These are phyloP conservation scores for Hippophae gyantsensis DNA, from an alignment of 306 rosid species.

Conservation along the genomic window DNA sequence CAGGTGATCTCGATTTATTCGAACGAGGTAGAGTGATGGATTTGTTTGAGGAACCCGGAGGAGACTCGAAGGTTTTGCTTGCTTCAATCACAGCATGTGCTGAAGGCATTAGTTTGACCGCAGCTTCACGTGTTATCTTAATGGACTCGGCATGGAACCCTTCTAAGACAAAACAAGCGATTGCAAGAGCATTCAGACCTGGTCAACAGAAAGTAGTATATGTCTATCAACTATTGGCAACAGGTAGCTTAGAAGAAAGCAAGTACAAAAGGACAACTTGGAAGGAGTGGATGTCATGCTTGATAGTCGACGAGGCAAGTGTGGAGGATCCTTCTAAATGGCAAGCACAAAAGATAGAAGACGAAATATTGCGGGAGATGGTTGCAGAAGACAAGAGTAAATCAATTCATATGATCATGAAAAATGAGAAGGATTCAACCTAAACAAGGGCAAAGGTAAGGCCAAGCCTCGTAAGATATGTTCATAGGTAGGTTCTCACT, in stretches of 20 bases:
- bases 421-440: slow-evolving; percentile 88
- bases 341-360: slow-evolving; percentile 91
- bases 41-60: slow-evolving; percentile 68
- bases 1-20: slow-evolving; percentile 81
- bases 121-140: slow-evolving; percentile 84
- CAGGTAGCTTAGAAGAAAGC: slow-evolving; percentile 81
- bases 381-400: slow-evolving; percentile 69
- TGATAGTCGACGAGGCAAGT: slow-evolving; percentile 86
- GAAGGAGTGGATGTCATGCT: slow-evolving; percentile 95
- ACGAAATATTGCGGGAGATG: slow-evolving; percentile 73
- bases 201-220: slow-evolving; percentile 82
- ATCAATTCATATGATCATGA: slow-evolving; percentile 85
- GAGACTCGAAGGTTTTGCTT: slow-evolving; percentile 67
- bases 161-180: slow-evolving; percentile 91
- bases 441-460: no score
- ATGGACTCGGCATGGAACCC: slow-evolving; percentile 96
- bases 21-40: slow-evolving; percentile 89
- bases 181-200: slow-evolving; percentile 86
- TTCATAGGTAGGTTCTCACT: no score
- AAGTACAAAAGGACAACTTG: slow-evolving; percentile 70
- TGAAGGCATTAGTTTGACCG: slow-evolving; percentile 92
- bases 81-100: slow-evolving; percentile 97
- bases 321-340: slow-evolving; percentile 85
- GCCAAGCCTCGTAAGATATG: no score
- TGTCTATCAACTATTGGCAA: slow-evolving; percentile 75